Percentiles rank a stretch among this genome's conserved stretches.
phyloP scores from a whole-genome alignment of 129 eudicot species.

The Flaveria linearis region DNA sequence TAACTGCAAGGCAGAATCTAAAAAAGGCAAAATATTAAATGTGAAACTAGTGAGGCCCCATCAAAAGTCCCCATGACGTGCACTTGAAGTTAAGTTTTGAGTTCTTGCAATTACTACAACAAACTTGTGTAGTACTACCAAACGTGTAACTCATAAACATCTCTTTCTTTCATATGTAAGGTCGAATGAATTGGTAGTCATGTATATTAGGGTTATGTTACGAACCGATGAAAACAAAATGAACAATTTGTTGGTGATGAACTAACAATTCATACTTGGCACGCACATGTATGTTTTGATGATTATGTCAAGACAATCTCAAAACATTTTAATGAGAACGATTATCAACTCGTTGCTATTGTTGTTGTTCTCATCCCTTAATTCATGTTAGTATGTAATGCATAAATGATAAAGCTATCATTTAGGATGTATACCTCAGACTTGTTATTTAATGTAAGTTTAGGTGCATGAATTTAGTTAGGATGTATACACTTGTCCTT shows the following conservation, averaged over 20 bases:
- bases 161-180: constrained; percentile 31
- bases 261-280: neutral
- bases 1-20: constrained; percentile 57
- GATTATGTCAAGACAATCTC: neutral
- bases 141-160: constrained; percentile 38
- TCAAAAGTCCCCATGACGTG: constrained; percentile 57
- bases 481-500: constrained; percentile 26
- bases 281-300: neutral
- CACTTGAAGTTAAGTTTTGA: constrained; percentile 56
- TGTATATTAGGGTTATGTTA: neutral
- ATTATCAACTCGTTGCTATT: neutral
- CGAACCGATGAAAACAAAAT: constrained; percentile 27
- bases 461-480: constrained; percentile 21
- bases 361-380: constrained; percentile 26
- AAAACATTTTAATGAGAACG: neutral
- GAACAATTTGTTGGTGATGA: constrained; percentile 14
- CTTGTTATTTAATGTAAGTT: constrained; percentile 27
- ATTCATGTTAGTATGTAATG: constrained; percentile 17
- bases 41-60: constrained; percentile 53
- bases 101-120: constrained; percentile 51
- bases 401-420: constrained; percentile 28
- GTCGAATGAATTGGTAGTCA: constrained; percentile 17
- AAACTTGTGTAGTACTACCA: constrained; percentile 21
- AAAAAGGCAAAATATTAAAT: constrained; percentile 54
- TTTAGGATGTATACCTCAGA: neutral